Evolutionary conservation across 345 rosid species (phyloP).

Genomic region (Lepidium sativum): DNA sequence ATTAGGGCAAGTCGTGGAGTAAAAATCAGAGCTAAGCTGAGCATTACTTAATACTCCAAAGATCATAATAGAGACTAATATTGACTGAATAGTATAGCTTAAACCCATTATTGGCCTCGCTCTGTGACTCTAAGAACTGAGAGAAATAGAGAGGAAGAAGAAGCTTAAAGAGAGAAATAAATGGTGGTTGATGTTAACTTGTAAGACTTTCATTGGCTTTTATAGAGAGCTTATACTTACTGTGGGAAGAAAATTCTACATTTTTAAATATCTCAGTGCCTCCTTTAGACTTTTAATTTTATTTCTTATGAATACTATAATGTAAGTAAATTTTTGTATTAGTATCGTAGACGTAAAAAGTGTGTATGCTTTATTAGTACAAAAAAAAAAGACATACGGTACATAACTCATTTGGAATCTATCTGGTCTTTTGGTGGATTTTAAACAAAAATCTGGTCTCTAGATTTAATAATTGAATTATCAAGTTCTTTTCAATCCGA

Average conservation of each 20-base stretch:
- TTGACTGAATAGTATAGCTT: constrained; percentile 2
- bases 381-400: too few species aligned
- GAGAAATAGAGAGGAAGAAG: background rate
- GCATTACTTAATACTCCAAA: constrained; percentile 7
- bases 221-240: constrained; percentile 8
- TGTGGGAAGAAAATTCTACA: background rate
- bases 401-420: too few species aligned
- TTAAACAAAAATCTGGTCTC: too few species aligned
- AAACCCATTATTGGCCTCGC: constrained; percentile 6
- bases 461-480: too few species aligned
- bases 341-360: too few species aligned
- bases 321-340: too few species aligned
- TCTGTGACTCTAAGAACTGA: background rate
- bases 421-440: too few species aligned
- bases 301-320: too few species aligned
- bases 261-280: background rate
- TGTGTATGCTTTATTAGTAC: too few species aligned
- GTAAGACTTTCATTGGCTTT: background rate
- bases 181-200: background rate
- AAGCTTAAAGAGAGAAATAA: background rate
- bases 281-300: background rate
- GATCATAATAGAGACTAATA: background rate
- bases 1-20: constrained; percentile 21
- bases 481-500: too few species aligned
- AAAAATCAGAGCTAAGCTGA: constrained; percentile 14